Evolutionary conservation across 2,329 filamentous ascomycete genomes (phyloP).

Genomic region (Capronia americana): DNA sequence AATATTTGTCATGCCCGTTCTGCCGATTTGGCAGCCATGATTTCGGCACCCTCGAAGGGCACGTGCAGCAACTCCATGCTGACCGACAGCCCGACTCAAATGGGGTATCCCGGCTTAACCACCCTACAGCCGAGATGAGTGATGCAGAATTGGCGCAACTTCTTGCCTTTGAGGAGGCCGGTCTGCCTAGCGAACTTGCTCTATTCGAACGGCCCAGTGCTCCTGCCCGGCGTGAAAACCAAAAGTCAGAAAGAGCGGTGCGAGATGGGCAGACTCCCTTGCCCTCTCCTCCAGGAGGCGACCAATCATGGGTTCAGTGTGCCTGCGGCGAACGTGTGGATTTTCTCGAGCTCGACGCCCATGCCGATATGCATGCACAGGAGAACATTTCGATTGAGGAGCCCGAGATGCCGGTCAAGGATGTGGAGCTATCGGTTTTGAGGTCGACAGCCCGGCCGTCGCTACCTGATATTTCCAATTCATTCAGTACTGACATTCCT

Average conservation of each 20-base stretch:
- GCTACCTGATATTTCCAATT: slow-evolving; percentile 29
- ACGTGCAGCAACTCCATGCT: slow-evolving; percentile 28
- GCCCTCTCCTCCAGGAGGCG: slow-evolving; percentile 3
- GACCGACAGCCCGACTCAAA: slow-evolving; percentile 12
- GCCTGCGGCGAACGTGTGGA: slow-evolving; percentile 65
- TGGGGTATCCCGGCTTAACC: background rate
- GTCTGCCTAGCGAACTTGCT: slow-evolving; percentile 35
- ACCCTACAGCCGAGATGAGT: slow-evolving; percentile 9
- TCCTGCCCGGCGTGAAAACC: slow-evolving; percentile 22
- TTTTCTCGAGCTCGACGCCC: slow-evolving; percentile 60
- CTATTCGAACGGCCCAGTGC: slow-evolving; percentile 27
- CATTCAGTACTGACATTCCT: slow-evolving; percentile 37
- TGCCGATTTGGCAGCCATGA: slow-evolving; percentile 29
- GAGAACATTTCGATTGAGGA: slow-evolving; percentile 56
- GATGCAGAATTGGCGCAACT: slow-evolving; percentile 36
- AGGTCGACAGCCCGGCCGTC: slow-evolving; percentile 22
- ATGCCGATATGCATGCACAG: slow-evolving; percentile 65
- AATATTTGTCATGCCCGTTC: slow-evolving; percentile 31
- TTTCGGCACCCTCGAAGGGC: slow-evolving; percentile 28
- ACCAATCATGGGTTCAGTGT: slow-evolving; percentile 32
- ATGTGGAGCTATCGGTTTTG: slow-evolving; percentile 33
- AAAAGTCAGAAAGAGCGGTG: slow-evolving; percentile 21
- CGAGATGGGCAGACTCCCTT: background rate
- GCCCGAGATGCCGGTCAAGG: slow-evolving; percentile 42
- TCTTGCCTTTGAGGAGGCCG: slow-evolving; percentile 38